phyloP scores from a whole-genome alignment of 768 basidiomycete genomes.

The Russula sp. region DNA sequence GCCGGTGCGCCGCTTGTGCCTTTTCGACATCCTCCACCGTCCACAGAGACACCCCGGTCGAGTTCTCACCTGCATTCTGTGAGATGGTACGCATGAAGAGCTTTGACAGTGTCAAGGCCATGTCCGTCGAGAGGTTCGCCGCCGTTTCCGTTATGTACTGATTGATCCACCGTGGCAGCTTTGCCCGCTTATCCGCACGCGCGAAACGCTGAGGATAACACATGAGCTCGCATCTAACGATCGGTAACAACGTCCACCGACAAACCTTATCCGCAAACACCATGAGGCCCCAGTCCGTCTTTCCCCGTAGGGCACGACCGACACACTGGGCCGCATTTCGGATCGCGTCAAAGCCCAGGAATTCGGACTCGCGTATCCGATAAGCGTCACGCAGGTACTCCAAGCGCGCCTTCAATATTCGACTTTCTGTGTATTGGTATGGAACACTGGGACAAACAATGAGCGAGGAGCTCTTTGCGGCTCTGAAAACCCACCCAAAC shows the following conservation, averaged over 20 bases:
- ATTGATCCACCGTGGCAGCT: constrained; percentile 98
- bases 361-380: constrained; percentile 96
- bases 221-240: constrained; percentile 4
- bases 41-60: constrained; percentile 93
- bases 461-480: neutral
- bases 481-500: constrained; percentile 70
- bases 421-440: constrained; percentile 97
- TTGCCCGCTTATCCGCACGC: constrained; percentile 86
- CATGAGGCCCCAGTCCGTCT: constrained; percentile 99
- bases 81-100: constrained; percentile 98
- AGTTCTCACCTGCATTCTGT: constrained; percentile 93
- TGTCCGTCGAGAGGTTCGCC: constrained; percentile 95
- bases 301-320: constrained; percentile 93
- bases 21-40: constrained; percentile 86
- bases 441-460: constrained; percentile 53
- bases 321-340: constrained; percentile 99
- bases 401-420: constrained; percentile 92
- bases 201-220: constrained; percentile 64
- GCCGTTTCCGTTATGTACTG: constrained; percentile 99
- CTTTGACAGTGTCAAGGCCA: constrained; percentile 91
- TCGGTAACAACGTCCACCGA: neutral
- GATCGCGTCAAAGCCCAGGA: constrained; percentile 99
- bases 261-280: constrained; percentile 95
- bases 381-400: constrained; percentile 98
- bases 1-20: constrained; percentile 76